Conservation (phyloP, 2,329 filamentous ascomycete species). For the Aureobasidium sp. region DNA sequence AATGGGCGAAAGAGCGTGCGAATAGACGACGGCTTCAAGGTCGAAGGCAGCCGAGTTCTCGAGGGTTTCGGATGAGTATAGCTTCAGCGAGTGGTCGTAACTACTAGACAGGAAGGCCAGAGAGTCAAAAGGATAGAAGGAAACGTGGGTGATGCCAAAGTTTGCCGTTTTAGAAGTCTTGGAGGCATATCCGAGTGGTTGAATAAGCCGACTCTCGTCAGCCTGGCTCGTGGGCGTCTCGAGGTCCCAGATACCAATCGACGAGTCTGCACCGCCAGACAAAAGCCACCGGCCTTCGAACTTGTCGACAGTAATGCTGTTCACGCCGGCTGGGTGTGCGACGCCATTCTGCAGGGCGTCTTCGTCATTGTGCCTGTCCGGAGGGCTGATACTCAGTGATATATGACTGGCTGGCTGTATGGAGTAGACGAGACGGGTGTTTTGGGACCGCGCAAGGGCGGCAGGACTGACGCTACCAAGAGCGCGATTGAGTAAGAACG, state of each 20-base stretch:
- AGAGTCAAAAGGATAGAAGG: constrained; percentile 72
- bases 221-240: constrained; percentile 46
- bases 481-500: constrained; percentile 68
- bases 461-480: constrained; percentile 59
- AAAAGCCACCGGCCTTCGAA: constrained; percentile 77
- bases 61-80: constrained; percentile 62
- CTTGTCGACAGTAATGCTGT: constrained; percentile 69
- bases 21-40: constrained; percentile 62
- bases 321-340: constrained; percentile 74
- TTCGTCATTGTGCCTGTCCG: constrained; percentile 23
- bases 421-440: constrained; percentile 59
- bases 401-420: constrained; percentile 61
- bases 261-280: constrained; percentile 79
- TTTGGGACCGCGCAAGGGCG: constrained; percentile 59
- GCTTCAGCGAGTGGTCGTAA: constrained; percentile 69
- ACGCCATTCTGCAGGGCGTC: constrained; percentile 29
- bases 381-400: constrained; percentile 60
- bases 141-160: constrained; percentile 68
- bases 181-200: constrained; percentile 43
- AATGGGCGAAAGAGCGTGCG: constrained; percentile 69
- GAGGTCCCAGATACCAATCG: constrained; percentile 81
- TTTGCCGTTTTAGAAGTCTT: constrained; percentile 46
- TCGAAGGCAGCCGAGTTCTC: constrained; percentile 59
- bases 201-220: constrained; percentile 6
- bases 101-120: constrained; percentile 69